phyloP scores from a whole-genome alignment of 108 stramenopile species.

The Nitzschia putrida region DNA sequence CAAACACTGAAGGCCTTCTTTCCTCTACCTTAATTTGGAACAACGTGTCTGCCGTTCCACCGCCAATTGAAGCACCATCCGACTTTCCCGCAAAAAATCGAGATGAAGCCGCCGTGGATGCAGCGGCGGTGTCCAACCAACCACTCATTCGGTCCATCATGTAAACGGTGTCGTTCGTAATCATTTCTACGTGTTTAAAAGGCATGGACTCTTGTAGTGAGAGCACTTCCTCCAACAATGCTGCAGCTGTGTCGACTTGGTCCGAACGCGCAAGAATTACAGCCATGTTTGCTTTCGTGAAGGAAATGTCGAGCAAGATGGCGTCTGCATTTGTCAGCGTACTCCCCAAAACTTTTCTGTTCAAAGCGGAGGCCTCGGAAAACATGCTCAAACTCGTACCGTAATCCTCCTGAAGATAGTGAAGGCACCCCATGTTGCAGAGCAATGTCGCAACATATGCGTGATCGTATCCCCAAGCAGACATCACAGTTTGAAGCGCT shows the following conservation, averaged over 20 bases:
- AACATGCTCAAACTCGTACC: constrained; percentile 8
- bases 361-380: constrained; percentile 25
- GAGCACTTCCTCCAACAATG: constrained; percentile 16
- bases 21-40: constrained; percentile 4
- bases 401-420: constrained; percentile 11
- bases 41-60: constrained; percentile 1
- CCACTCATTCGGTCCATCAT: background rate
- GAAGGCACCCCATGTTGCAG: constrained; percentile 25
- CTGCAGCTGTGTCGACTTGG: constrained; percentile 6
- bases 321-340: background rate
- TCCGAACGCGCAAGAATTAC: constrained; percentile 11
- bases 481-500: constrained; percentile 21
- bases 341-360: constrained; percentile 4
- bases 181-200: background rate
- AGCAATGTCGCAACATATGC: constrained; percentile 23
- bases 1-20: constrained; percentile 13
- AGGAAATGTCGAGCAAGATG: constrained; percentile 20
- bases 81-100: constrained; percentile 1
- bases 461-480: constrained; percentile 31
- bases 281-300: constrained; percentile 26
- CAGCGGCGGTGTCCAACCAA: background rate
- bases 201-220: constrained; percentile 10
- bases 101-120: background rate
- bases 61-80: background rate
- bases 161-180: background rate